Conservation (phyloP, 306 rosid species). For the Acmispon strigosus region DNA sequence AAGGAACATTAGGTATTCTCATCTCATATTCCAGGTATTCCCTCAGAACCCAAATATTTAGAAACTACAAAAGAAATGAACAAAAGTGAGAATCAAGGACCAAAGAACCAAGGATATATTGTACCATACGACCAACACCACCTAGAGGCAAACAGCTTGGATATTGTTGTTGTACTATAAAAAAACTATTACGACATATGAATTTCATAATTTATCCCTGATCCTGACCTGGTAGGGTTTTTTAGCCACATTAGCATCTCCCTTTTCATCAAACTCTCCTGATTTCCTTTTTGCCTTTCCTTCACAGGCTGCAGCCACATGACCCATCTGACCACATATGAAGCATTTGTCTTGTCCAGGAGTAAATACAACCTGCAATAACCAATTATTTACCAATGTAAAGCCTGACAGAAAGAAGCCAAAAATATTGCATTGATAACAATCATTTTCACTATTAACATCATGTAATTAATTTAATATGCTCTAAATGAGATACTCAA, state of each 20-base stretch:
- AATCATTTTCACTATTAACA: neutral
- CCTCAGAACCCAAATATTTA: slow-evolving; percentile 89
- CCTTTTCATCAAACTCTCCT: slow-evolving; percentile 88
- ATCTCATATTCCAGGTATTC: slow-evolving; percentile 88
- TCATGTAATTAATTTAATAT: neutral
- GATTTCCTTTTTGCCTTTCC: slow-evolving; percentile 84
- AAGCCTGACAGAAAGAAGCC: slow-evolving; percentile 2
- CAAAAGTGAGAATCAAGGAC: neutral
- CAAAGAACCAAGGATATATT: neutral
- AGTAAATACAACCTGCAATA: slow-evolving; percentile 75
- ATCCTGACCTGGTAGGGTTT: slow-evolving; percentile 83
- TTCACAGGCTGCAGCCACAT: slow-evolving; percentile 78
- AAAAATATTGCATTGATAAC: neutral
- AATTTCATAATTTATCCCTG: neutral
- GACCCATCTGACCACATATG: slow-evolving; percentile 94
- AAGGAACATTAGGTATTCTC: slow-evolving; percentile 65
- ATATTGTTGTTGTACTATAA: no score
- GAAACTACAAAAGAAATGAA: slow-evolving; percentile 50
- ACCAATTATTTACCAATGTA: slow-evolving; percentile 11
- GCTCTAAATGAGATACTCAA: slow-evolving; percentile 8
- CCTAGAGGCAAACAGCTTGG: no score
- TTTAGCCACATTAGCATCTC: slow-evolving; percentile 51
- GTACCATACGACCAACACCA: neutral
- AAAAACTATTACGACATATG: neutral
- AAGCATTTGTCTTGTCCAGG: slow-evolving; percentile 97